Evolutionary conservation across 306 rosid species (phyloP).

Genomic region (Arachis hypogaea): DNA sequence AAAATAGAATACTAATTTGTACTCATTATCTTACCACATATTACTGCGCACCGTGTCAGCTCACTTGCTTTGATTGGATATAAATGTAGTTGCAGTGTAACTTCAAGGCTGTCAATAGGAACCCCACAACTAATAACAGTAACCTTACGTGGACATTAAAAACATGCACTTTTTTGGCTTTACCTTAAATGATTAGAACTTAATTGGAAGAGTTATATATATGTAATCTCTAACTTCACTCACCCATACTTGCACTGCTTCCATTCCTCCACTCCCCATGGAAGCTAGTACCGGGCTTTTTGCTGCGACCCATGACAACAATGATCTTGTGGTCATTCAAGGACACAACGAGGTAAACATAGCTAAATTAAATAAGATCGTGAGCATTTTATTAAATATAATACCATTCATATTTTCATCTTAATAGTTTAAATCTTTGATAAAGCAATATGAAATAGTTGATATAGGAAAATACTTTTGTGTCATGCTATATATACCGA

Average conservation of each 20-base stretch:
- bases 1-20: no score
- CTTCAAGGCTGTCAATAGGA: slow-evolving; percentile 41
- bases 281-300: slow-evolving; percentile 95
- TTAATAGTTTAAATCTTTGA: no score
- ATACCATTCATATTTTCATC: no score
- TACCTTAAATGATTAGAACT: slow-evolving; percentile 20
- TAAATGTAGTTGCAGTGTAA: slow-evolving; percentile 42
- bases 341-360: slow-evolving; percentile 79
- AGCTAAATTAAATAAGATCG: background rate
- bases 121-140: slow-evolving; percentile 46
- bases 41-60: no score
- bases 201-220: slow-evolving; percentile 35
- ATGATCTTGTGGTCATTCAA: slow-evolving; percentile 84
- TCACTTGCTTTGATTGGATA: background rate
- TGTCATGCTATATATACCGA: no score
- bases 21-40: no score
- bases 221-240: slow-evolving; percentile 35
- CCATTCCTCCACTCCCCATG: slow-evolving; percentile 50
- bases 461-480: no score
- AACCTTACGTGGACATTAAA: slow-evolving; percentile 40
- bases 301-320: slow-evolving; percentile 88
- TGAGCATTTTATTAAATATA: no score
- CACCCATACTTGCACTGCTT: slow-evolving; percentile 38
- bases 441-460: no score
- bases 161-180: slow-evolving; percentile 8